Conservation (phyloP, 306 rosid species). For the Casuarina equisetifolia region DNA sequence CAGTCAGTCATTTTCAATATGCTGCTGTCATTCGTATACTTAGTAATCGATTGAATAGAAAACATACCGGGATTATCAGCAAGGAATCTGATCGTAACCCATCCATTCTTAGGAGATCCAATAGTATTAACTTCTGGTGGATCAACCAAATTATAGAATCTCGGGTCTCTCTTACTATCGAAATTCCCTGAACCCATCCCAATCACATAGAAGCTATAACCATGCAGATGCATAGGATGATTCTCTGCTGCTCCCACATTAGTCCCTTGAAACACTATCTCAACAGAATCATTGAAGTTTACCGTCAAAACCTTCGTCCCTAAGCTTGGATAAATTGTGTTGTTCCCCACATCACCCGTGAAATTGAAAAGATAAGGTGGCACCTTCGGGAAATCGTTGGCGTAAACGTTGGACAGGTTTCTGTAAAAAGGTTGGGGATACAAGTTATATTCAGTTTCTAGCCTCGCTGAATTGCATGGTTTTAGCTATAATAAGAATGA, state of each 20-base stretch:
- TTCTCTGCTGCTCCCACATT: slow-evolving; percentile 26
- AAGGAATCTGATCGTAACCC: slow-evolving; percentile 27
- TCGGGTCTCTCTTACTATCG: not conserved
- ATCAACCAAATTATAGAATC: slow-evolving; percentile 29
- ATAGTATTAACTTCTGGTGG: slow-evolving; percentile 32
- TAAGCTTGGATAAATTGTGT: slow-evolving; percentile 12
- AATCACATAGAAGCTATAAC: slow-evolving; percentile 33
- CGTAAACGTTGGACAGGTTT: slow-evolving; percentile 13
- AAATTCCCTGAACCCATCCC: slow-evolving; percentile 37
- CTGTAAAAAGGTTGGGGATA: no score
- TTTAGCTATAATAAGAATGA: no score
- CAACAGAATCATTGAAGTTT: slow-evolving; percentile 33
- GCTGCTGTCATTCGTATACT: no score
- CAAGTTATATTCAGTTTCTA: no score
- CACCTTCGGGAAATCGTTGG: slow-evolving; percentile 27
- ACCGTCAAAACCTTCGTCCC: slow-evolving; percentile 46
- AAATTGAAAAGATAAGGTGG: slow-evolving; percentile 42
- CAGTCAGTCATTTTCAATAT: not conserved
- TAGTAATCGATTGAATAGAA: no score
- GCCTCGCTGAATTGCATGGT: no score
- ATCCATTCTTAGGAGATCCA: slow-evolving; percentile 33
- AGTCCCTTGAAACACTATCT: slow-evolving; percentile 48
- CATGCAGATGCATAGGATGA: slow-evolving; percentile 32
- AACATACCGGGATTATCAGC: slow-evolving; percentile 36
- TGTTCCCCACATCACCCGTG: slow-evolving; percentile 27